phyloP scores from a whole-genome alignment of 257 asterid genomes.

The Handroanthus guayacan region DNA sequence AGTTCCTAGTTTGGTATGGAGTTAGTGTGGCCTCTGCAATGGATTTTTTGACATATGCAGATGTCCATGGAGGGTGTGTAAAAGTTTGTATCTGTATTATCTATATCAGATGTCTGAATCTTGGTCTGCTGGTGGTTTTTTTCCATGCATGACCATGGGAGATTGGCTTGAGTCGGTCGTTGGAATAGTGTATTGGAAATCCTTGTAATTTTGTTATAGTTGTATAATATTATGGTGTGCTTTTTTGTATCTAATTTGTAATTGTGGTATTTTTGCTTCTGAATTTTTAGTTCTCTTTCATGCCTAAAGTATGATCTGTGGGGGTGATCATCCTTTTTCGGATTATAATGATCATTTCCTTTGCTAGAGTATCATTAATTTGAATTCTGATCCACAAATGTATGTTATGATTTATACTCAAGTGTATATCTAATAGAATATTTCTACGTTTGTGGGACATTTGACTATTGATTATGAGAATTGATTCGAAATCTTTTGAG shows the following conservation, averaged over 20 bases:
- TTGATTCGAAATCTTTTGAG: too few relatives aligned
- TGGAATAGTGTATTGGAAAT: constrained; percentile 1
- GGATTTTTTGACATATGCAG: constrained; percentile 86
- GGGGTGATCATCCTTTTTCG: too few relatives aligned
- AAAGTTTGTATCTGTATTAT: background rate
- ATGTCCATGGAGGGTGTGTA: constrained; percentile 35
- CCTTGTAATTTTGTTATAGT: constrained; percentile 15
- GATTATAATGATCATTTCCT: too few relatives aligned
- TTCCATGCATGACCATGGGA: constrained; percentile 51
- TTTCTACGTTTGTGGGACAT: too few relatives aligned
- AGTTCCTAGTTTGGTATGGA: too few relatives aligned
- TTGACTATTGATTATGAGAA: too few relatives aligned
- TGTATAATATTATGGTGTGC: constrained; percentile 13
- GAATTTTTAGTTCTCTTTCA: background rate
- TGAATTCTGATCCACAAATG: too few relatives aligned
- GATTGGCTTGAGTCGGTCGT: constrained; percentile 27
- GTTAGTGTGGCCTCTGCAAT: constrained; percentile 60
- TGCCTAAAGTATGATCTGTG: background rate
- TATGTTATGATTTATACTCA: too few relatives aligned
- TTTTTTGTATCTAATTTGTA: background rate
- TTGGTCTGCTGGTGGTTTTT: constrained; percentile 60
- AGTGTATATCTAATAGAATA: too few relatives aligned
- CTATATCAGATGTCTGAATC: constrained; percentile 29
- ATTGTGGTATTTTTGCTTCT: background rate
- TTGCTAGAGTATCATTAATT: too few relatives aligned